Evolutionary conservation across 2,329 filamentous ascomycete genomes (phyloP).

Genomic region (Coniochaeta prunicola): DNA sequence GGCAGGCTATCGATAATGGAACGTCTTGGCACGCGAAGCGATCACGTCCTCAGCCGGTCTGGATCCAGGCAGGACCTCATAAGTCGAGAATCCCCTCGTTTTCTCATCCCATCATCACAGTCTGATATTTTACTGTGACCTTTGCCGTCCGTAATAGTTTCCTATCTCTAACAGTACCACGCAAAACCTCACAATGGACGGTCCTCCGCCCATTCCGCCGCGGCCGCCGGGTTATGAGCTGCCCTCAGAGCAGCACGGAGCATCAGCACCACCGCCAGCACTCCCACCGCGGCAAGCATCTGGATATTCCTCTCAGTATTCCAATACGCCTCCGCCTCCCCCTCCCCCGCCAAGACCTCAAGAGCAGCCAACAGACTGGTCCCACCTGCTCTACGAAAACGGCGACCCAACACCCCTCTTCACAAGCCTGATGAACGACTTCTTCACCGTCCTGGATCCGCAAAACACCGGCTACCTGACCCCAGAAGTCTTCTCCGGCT

Average conservation of each 20-base stretch:
- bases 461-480: constrained; percentile 8
- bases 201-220: neutral
- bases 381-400: neutral
- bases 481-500: constrained; percentile 11
- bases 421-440: constrained; percentile 5
- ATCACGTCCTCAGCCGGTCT: neutral
- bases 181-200: neutral
- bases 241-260: neutral
- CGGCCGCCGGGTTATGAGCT: neutral
- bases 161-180: neutral
- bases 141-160: neutral
- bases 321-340: neutral
- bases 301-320: neutral
- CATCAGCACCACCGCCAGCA: neutral
- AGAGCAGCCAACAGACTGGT: neutral
- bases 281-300: neutral
- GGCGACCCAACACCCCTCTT: neutral
- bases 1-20: neutral
- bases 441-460: constrained; percentile 11
- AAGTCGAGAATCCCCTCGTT: neutral
- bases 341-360: neutral
- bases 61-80: neutral
- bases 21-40: neutral
- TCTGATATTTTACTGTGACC: neutral
- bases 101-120: neutral